These are phyloP conservation scores for Podospora conica DNA, from an alignment of 495 filamentous ascomycete genomes.

Conservation along the genomic window DNA sequence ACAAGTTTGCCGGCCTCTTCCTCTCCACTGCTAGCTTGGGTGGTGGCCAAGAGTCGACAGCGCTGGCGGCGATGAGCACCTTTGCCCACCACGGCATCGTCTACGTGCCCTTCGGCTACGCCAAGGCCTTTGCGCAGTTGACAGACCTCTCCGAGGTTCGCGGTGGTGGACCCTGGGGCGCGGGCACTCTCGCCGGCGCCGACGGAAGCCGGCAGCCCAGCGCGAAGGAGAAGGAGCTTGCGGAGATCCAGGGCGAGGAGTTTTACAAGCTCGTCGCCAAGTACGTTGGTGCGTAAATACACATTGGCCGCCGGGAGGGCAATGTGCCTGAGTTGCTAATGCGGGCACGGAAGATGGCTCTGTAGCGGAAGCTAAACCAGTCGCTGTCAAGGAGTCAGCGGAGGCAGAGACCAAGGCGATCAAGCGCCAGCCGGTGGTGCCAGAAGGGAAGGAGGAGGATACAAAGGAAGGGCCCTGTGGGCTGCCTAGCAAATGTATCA, in stretches of 20 bases:
- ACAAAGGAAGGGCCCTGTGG: conserved; percentile 19
- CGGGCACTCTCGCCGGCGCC: conserved; percentile 77
- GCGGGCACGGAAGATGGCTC: conserved; percentile 11
- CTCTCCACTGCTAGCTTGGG: conserved; percentile 73
- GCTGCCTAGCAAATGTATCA: conserved; percentile 18
- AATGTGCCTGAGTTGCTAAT: conserved; percentile 18
- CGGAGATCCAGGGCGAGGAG: conserved; percentile 71
- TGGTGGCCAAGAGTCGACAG: conserved; percentile 91
- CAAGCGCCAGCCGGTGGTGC: not conserved
- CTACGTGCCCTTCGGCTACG: conserved; percentile 92
- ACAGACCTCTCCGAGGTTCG: conserved; percentile 67
- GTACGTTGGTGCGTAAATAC: conserved; percentile 74
- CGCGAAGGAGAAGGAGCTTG: conserved; percentile 66
- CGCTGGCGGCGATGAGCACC: conserved; percentile 75
- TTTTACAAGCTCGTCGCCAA: conserved; percentile 79
- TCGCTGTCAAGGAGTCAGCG: not conserved
- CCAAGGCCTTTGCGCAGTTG: conserved; percentile 64
- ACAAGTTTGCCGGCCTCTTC: conserved; percentile 92
- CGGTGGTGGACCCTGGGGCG: conserved; percentile 89
- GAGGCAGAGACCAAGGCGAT: conserved; percentile 1
- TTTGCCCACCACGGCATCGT: conserved; percentile 90
- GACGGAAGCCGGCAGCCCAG: conserved; percentile 80
- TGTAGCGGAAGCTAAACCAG: not conserved
- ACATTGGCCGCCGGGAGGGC: conserved; percentile 45
- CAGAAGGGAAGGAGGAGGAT: conserved; percentile 7